Percentiles rank a stretch among this genome's conserved stretches.
These are phyloP conservation scores for Berberis thunbergii DNA, from an alignment of 164 flowering plant species.

Conservation along the genomic window DNA sequence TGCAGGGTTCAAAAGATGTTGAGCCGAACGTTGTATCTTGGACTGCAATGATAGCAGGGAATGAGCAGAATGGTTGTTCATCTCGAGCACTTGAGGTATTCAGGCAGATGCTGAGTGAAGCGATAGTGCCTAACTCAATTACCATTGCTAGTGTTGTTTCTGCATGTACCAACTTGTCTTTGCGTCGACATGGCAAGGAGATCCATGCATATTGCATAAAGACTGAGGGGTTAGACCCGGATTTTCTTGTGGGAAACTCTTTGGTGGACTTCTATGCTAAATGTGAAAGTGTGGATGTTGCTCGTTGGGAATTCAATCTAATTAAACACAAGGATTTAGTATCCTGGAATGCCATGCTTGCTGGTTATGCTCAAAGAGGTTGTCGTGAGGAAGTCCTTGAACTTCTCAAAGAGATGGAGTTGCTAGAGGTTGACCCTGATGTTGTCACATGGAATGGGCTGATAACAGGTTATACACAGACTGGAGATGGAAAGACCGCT, in stretches of 20 bases:
- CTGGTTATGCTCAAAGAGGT: conserved; percentile 47
- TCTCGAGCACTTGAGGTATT: conserved; percentile 36
- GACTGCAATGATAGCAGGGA: conserved; percentile 65
- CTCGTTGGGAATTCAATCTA: conserved; percentile 34
- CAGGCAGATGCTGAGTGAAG: conserved; percentile 40
- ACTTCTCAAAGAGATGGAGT: conserved; percentile 52
- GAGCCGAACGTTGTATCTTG: conserved; percentile 68
- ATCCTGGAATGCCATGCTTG: conserved; percentile 68
- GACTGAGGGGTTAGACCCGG: conserved; percentile 27
- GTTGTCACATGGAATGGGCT: conserved; percentile 48
- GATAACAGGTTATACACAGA: conserved; percentile 59
- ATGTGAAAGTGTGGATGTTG: conserved; percentile 28
- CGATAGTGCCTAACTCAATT: conserved; percentile 46
- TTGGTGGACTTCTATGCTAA: conserved; percentile 67
- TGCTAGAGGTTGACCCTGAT: conserved; percentile 32
- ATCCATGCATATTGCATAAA: conserved; percentile 56
- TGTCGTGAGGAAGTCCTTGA: conserved; percentile 40
- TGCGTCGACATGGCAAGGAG: conserved; percentile 37
- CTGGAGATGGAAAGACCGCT: conserved; percentile 26
- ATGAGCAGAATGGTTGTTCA: conserved; percentile 31
- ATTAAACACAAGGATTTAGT: conserved; percentile 33
- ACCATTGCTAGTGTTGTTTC: conserved; percentile 54
- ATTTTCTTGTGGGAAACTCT: conserved; percentile 55
- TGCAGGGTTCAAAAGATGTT: conserved; percentile 28
- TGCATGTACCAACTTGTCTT: conserved; percentile 34